Percentiles rank a stretch among this genome's conserved stretches.
phyloP scores from a whole-genome alignment of 1,284 basidiomycete genomes.

The Prillingera fragicola region DNA sequence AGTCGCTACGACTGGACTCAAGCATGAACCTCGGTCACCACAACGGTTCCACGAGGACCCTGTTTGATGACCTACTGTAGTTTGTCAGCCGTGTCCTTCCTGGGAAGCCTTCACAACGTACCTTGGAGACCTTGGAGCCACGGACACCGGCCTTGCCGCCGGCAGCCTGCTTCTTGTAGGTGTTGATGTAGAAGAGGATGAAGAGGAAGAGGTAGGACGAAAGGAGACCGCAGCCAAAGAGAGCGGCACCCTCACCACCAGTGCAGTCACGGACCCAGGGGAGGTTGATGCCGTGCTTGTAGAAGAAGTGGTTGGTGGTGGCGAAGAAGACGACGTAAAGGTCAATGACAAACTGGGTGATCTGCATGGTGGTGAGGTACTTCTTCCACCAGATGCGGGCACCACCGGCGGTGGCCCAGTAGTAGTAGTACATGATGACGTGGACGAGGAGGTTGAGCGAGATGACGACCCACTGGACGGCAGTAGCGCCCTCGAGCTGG shows the following conservation, averaged over 20 bases:
- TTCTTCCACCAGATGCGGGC: slow-evolving; percentile 99
- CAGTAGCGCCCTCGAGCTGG: slow-evolving; percentile 87
- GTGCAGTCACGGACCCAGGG: slow-evolving; percentile 76
- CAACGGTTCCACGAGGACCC: slow-evolving; percentile 23
- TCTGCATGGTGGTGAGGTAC: slow-evolving; percentile 91
- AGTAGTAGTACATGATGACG: slow-evolving; percentile 99
- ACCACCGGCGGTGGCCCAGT: slow-evolving; percentile 92
- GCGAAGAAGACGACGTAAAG: slow-evolving; percentile 85
- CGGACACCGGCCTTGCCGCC: slow-evolving; percentile 25
- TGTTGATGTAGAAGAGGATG: slow-evolving; percentile 56
- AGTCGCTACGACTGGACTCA: background rate
- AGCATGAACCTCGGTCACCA: slow-evolving; percentile 28
- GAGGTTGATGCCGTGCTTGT: slow-evolving; percentile 58
- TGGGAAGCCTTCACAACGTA: slow-evolving; percentile 16
- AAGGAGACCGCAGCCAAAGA: slow-evolving; percentile 82
- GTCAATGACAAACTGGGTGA: slow-evolving; percentile 89
- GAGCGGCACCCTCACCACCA: slow-evolving; percentile 78
- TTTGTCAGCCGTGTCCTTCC: slow-evolving; percentile 21
- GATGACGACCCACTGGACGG: slow-evolving; percentile 95
- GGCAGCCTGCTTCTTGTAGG: slow-evolving; percentile 43
- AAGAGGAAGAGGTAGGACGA: slow-evolving; percentile 85
- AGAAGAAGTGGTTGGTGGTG: slow-evolving; percentile 77
- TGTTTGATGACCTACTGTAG: slow-evolving; percentile 34
- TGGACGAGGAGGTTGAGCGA: slow-evolving; percentile 88
- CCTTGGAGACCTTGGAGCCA: slow-evolving; percentile 24